Base-by-base conservation (phyloP, 345 rosid genomes). In the Nephelium lappaceum region DNA sequence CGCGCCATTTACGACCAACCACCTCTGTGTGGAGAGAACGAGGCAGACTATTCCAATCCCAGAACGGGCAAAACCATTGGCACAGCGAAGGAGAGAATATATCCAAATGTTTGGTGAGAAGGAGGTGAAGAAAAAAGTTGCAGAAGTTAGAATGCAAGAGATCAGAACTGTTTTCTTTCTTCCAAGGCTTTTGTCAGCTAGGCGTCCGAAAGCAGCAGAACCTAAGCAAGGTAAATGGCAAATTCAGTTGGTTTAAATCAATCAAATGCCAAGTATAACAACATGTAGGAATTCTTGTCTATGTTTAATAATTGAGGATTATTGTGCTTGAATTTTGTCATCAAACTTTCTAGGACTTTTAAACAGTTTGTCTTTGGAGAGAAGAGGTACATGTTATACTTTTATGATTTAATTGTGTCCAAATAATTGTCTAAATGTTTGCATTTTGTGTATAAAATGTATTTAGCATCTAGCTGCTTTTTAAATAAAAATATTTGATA, bases 1-100 rank as follows among this genome's bases (percentile, higher is more conserved):
- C 93, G 0, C 97, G 84, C 92, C 93, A 88, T 81, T 92, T 92
- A 1, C 90, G 86, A 39, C 95, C 93, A 1, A 93, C 98, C 0
- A 79, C 86, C 72, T 92, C 97, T 0, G 97, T n/a, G n/a, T 92
- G 0, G 95, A 81, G 0, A 94, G 92, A 41, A 94, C 98, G 24
- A 92, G 89, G 42, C 94, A 91, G 75, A 92, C 86, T 9, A 91
- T 89, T 0, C 93, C 92, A 38, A 90, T 85, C 6, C 98, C 94
- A 0, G 95, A 89, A 43, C 90, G 79, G 5, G 81, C 71, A 36
- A 94, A 87, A 0, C 97, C 95, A 7, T 86, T 92, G 4, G 89
- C 82, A 0, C 88, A 90, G n/a, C 98, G 91, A 39, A 91, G 84
- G 71, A 92, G 80, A 4, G 91, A 82, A 42, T 91, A 92, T 8